These are phyloP conservation scores for Vachellia collinsii DNA, from an alignment of 306 rosid genomes.

Conservation along the genomic window DNA sequence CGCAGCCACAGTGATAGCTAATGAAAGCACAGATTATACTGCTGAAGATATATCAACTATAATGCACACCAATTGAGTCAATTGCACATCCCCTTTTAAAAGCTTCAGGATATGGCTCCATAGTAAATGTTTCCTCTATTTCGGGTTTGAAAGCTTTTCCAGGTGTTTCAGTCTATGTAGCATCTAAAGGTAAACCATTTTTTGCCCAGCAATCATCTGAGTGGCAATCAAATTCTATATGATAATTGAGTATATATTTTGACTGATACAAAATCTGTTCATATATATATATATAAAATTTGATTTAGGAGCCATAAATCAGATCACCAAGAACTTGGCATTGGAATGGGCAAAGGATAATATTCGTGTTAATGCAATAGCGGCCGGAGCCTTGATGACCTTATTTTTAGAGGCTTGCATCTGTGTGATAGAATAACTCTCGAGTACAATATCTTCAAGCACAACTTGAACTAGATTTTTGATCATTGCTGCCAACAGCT, in stretches of 20 bases:
- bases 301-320: conserved; percentile 59
- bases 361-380: conserved; percentile 47
- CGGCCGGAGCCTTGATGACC: conserved; percentile 45
- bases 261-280: neutral
- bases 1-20: neutral
- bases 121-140: conserved; percentile 43
- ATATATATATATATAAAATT: neutral
- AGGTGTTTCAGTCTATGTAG: conserved; percentile 44
- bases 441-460: no score
- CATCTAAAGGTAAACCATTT: conserved; percentile 57
- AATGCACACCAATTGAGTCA: conserved; percentile 41
- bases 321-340: conserved; percentile 51
- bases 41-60: conserved; percentile 35
- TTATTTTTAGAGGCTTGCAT: neutral
- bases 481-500: no score
- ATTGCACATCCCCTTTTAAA: conserved; percentile 49
- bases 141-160: conserved; percentile 43
- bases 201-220: neutral
- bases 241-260: neutral
- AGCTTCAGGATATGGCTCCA: conserved; percentile 37
- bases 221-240: neutral
- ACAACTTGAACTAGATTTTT: no score
- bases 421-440: no score
- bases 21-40: conserved; percentile 18
- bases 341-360: conserved; percentile 60